Evolutionary conservation across 805 yeast genomes (phyloP).

Genomic region (Wickerhamiella slavikovae): DNA sequence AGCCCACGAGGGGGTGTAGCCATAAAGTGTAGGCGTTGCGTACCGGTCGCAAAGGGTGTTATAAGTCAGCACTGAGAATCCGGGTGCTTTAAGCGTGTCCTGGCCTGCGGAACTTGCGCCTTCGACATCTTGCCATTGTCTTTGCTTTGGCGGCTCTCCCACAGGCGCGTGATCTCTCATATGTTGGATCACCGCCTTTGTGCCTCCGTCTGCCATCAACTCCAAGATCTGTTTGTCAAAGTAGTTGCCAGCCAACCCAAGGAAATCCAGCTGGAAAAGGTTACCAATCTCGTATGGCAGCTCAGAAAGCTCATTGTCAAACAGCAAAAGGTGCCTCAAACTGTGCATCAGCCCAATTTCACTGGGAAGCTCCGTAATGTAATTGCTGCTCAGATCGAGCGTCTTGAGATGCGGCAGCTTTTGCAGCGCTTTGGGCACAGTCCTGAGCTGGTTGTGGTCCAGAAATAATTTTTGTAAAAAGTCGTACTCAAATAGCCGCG

Average conservation of each 20-base stretch:
- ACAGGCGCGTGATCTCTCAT: slow-evolving; percentile 69
- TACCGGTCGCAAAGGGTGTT: slow-evolving; percentile 90
- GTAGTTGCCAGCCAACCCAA: slow-evolving; percentile 90
- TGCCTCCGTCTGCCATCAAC: slow-evolving; percentile 60
- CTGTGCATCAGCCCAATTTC: slow-evolving; percentile 71
- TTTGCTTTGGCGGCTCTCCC: slow-evolving; percentile 40
- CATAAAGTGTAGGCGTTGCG: slow-evolving; percentile 81
- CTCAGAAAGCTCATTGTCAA: slow-evolving; percentile 61
- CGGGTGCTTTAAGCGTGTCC: neutral
- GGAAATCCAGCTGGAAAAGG: slow-evolving; percentile 59
- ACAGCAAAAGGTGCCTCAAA: slow-evolving; percentile 61
- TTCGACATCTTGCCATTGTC: slow-evolving; percentile 67
- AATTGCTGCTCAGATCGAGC: slow-evolving; percentile 67
- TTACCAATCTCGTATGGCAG: slow-evolving; percentile 77
- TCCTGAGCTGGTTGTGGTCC: slow-evolving; percentile 60
- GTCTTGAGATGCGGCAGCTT: slow-evolving; percentile 55
- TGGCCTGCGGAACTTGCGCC: slow-evolving; percentile 42
- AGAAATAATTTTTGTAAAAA: slow-evolving; percentile 74
- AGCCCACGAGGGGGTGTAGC: slow-evolving; percentile 96
- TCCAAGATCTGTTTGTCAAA: slow-evolving; percentile 43
- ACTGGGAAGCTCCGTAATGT: slow-evolving; percentile 48
- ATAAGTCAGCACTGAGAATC: slow-evolving; percentile 64
- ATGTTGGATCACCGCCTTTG: slow-evolving; percentile 59
- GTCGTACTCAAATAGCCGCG: slow-evolving; percentile 55
- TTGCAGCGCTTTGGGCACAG: slow-evolving; percentile 47